Conservation (phyloP, 2,329 filamentous ascomycete genomes). For the Trichoderma aggressivum region DNA sequence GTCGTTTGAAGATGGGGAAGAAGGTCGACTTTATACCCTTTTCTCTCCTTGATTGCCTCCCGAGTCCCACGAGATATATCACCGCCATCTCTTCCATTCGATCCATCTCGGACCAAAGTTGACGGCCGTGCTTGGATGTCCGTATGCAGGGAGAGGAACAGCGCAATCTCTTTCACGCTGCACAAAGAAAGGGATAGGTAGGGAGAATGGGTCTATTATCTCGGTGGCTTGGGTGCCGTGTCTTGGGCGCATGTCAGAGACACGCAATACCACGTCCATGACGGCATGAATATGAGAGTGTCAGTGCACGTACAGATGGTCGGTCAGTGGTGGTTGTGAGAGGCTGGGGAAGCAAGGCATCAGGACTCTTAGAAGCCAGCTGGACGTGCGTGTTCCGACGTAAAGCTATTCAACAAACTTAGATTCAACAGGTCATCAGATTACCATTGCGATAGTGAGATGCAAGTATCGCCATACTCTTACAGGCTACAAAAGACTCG, state of each 20-base stretch:
- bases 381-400: neutral
- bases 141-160: conserved; percentile 1
- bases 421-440: neutral
- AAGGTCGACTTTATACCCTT: neutral
- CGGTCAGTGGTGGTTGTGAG: neutral
- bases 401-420: neutral
- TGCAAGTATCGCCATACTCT: neutral
- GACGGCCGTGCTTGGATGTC: neutral
- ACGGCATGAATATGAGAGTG: neutral
- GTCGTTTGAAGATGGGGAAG: neutral
- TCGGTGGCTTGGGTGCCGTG: neutral
- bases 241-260: neutral
- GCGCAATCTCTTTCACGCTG: neutral
- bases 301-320: neutral
- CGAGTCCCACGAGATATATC: neutral
- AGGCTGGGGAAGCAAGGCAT: neutral
- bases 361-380: neutral
- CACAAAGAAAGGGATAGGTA: conserved; percentile 10
- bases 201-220: neutral
- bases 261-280: neutral
- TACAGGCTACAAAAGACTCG: neutral
- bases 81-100: neutral
- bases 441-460: neutral
- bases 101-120: neutral
- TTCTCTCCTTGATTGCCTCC: neutral